Conservation (phyloP, 345 rosid genomes). For the Citrus maxima region DNA sequence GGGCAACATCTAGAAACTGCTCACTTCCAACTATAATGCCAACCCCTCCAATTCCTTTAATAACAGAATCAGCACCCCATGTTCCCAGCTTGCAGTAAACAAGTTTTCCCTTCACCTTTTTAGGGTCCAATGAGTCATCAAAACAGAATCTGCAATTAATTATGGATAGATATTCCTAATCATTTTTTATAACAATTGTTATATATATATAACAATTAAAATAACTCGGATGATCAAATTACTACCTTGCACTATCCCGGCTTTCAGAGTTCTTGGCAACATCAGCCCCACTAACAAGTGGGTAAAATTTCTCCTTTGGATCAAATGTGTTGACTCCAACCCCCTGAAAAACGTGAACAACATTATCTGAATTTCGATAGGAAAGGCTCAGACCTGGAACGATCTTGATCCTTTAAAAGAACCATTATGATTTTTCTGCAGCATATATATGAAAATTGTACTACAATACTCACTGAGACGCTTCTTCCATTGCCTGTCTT, state of each 20-base stretch:
- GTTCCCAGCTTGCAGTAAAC: conserved; percentile 46
- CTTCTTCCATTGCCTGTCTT: conserved; percentile 61
- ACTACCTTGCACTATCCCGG: conserved; percentile 44
- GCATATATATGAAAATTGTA: too few relatives aligned
- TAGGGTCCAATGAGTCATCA: conserved; percentile 52
- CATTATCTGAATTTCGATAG: too few relatives aligned
- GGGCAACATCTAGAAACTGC: conserved; percentile 65
- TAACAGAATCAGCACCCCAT: conserved; percentile 59
- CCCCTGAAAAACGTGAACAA: conserved; percentile 36
- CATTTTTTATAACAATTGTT: too few relatives aligned
- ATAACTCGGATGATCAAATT: background rate
- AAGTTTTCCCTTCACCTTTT: conserved; percentile 72
- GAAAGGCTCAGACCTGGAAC: too few relatives aligned
- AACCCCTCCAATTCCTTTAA: conserved; percentile 60
- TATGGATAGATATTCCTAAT: background rate
- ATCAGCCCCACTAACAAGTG: conserved; percentile 73
- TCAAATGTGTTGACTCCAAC: conserved; percentile 58
- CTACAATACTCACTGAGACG: conserved; percentile 37
- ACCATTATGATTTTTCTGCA: too few relatives aligned
- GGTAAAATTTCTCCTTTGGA: conserved; percentile 51
- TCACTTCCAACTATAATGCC: conserved; percentile 52
- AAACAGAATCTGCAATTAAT: conserved; percentile 49
- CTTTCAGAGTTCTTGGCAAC: conserved; percentile 37
- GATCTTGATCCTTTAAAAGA: too few relatives aligned
- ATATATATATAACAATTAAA: too few relatives aligned